Conservation (phyloP, 148 eudicot species). For the Suaeda aralocaspica region DNA sequence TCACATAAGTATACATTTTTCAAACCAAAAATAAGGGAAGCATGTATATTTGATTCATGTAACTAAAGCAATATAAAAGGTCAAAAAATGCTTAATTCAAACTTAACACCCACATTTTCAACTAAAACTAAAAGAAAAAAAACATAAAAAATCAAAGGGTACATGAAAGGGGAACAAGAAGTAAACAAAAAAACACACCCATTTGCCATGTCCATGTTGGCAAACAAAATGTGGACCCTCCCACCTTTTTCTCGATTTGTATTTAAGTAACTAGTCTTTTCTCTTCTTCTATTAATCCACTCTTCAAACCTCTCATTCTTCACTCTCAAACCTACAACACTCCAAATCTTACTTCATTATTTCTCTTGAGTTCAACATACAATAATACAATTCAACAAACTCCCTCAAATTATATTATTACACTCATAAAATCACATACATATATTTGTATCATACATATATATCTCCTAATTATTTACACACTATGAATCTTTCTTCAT, state of each 20-base stretch:
- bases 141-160: not conserved
- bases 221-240: slow-evolving; percentile 19
- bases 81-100: not conserved
- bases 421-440: not conserved
- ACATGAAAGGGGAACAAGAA: not conserved
- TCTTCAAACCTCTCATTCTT: not conserved
- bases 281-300: not conserved
- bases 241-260: not conserved
- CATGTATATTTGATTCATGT: too few relatives aligned
- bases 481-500: slow-evolving; percentile 32
- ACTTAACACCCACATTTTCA: not conserved
- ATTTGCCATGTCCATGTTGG: slow-evolving; percentile 22
- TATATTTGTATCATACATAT: too few relatives aligned
- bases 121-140: not conserved
- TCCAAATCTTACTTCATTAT: too few relatives aligned
- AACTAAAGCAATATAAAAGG: too few relatives aligned
- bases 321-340: not conserved
- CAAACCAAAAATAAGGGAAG: too few relatives aligned
- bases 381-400: not conserved
- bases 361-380: too few relatives aligned
- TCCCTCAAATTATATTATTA: too few relatives aligned
- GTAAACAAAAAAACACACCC: slow-evolving; percentile 17
- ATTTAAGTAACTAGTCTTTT: slow-evolving; percentile 11
- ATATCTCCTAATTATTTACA: not conserved
- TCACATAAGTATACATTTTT: too few relatives aligned